Evolutionary conservation across 805 yeast genomes (phyloP).

Genomic region (Jamesozyma gamospora): DNA sequence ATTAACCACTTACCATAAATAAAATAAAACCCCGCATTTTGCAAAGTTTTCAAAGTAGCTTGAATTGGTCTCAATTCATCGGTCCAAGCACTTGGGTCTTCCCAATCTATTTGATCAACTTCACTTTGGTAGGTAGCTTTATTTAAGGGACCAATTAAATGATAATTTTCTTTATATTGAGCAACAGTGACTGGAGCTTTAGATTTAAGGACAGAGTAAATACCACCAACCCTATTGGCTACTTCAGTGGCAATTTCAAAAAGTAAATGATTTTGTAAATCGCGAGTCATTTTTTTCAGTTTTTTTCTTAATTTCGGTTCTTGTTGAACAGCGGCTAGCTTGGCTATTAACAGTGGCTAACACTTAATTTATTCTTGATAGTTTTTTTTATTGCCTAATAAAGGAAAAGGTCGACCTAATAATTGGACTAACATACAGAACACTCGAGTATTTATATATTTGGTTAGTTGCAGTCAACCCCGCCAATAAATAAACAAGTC

Average conservation of each 20-base stretch:
- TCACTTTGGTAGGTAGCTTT: slow-evolving; percentile 64
- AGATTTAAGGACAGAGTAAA: slow-evolving; percentile 90
- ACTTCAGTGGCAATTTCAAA: slow-evolving; percentile 97
- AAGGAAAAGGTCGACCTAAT: no score
- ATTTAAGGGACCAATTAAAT: slow-evolving; percentile 79
- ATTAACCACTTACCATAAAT: slow-evolving; percentile 93
- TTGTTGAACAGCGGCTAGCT: no score
- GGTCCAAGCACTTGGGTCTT: slow-evolving; percentile 33
- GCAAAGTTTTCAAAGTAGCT: slow-evolving; percentile 63
- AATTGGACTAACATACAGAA: no score
- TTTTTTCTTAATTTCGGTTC: no score
- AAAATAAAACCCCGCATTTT: slow-evolving; percentile 67
- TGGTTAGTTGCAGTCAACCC: no score
- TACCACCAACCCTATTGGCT: slow-evolving; percentile 96
- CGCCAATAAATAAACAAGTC: no score
- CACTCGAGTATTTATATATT: no score
- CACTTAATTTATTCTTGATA: no score
- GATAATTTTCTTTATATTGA: slow-evolving; percentile 81
- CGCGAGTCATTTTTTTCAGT: slow-evolving; percentile 51
- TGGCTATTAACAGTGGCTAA: no score
- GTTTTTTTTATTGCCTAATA: no score
- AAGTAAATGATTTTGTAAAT: slow-evolving; percentile 74
- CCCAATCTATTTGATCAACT: slow-evolving; percentile 61
- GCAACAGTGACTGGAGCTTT: slow-evolving; percentile 95
- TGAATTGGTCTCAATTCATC: slow-evolving; percentile 22